phyloP scores from a whole-genome alignment of 805 yeast genomes.

The Pichia thaimueangensis region DNA sequence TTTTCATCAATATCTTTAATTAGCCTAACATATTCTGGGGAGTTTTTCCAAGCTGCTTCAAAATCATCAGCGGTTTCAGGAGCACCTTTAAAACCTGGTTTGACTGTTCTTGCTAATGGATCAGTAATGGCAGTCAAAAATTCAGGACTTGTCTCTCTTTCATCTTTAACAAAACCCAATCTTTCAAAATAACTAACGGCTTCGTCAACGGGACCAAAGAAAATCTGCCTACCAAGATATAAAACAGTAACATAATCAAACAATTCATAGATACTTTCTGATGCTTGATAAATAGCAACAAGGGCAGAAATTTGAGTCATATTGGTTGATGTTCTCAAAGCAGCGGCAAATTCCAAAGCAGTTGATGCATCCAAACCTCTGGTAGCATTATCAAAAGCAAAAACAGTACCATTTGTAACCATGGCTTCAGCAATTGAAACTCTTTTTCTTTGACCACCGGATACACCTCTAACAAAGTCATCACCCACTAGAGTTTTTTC shows the following conservation, averaged over 20 bases:
- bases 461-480: slow-evolving; percentile 61
- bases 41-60: slow-evolving; percentile 51
- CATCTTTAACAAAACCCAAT: slow-evolving; percentile 58
- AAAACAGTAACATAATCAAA: slow-evolving; percentile 56
- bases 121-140: slow-evolving; percentile 62
- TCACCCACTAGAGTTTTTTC: slow-evolving; percentile 59
- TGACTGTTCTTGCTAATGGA: slow-evolving; percentile 48
- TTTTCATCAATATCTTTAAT: slow-evolving; percentile 32
- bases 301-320: slow-evolving; percentile 18
- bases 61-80: slow-evolving; percentile 55
- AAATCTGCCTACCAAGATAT: slow-evolving; percentile 57
- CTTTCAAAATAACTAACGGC: slow-evolving; percentile 49
- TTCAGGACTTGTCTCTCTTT: slow-evolving; percentile 64
- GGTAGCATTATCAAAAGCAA: slow-evolving; percentile 65
- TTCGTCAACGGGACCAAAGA: slow-evolving; percentile 45
- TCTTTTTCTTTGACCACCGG: slow-evolving; percentile 71
- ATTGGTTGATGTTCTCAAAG: slow-evolving; percentile 54
- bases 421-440: slow-evolving; percentile 64
- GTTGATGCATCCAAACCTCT: slow-evolving; percentile 36
- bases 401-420: slow-evolving; percentile 46
- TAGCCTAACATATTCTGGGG: slow-evolving; percentile 43
- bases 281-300: slow-evolving; percentile 31
- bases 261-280: slow-evolving; percentile 53
- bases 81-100: slow-evolving; percentile 41
- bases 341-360: slow-evolving; percentile 49